These are phyloP conservation scores for Vicia sativa DNA, from an alignment of 306 rosid genomes.

Conservation along the genomic window DNA sequence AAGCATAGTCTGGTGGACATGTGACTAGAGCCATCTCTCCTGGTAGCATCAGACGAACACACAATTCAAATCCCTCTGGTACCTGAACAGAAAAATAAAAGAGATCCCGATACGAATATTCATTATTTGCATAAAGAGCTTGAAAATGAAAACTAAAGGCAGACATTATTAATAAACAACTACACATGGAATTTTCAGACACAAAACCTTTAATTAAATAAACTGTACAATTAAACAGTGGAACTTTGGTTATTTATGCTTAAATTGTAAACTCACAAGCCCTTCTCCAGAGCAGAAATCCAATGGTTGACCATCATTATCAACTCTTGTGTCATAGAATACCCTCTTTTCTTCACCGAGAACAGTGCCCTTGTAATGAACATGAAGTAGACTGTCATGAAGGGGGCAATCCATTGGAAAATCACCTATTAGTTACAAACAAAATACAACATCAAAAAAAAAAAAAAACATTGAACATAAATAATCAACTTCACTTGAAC, in stretches of 20 bases:
- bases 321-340: slow-evolving; percentile 82
- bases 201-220: slow-evolving; percentile 23
- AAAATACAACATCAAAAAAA: slow-evolving; percentile 36
- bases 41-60: slow-evolving; percentile 93
- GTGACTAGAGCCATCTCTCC: slow-evolving; percentile 89
- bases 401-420: slow-evolving; percentile 99
- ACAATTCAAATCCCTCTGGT: slow-evolving; percentile 95
- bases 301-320: slow-evolving; percentile 85
- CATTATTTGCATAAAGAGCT: slow-evolving; percentile 28
- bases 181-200: slow-evolving; percentile 1
- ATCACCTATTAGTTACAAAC: slow-evolving; percentile 66
- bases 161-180: slow-evolving; percentile 9
- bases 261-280: slow-evolving; percentile 67
- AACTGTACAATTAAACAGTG: background rate
- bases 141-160: slow-evolving; percentile 26
- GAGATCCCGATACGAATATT: slow-evolving; percentile 19
- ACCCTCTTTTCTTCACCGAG: slow-evolving; percentile 64
- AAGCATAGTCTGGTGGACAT: slow-evolving; percentile 96
- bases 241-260: slow-evolving; percentile 31
- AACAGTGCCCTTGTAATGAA: slow-evolving; percentile 92
- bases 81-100: slow-evolving; percentile 52
- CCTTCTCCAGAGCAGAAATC: slow-evolving; percentile 98
- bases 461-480: slow-evolving; percentile 3
- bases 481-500: slow-evolving; percentile 24
- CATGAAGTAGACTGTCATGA: slow-evolving; percentile 85